Evolutionary conservation across 129 eudicot genomes (phyloP).

Genomic region (Silybum marianum): DNA sequence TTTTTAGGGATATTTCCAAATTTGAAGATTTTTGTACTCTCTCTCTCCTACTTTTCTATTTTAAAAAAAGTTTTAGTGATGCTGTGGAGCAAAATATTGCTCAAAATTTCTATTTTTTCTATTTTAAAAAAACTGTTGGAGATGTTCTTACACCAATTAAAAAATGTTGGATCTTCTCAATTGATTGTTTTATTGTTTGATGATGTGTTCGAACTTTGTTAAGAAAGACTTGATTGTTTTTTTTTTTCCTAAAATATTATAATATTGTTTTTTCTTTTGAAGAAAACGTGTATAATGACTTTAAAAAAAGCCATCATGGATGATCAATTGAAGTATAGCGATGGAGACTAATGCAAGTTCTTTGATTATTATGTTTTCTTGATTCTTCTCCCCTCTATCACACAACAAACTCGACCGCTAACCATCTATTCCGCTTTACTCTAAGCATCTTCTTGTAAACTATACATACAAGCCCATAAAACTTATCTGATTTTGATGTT

Average conservation of each 20-base stretch:
- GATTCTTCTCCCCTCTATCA: neutral
- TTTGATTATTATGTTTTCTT: neutral
- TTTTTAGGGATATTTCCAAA: no score
- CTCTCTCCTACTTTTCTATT: no score
- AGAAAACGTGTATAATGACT: neutral
- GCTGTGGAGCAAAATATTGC: no score
- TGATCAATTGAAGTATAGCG: neutral
- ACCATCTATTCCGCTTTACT: neutral
- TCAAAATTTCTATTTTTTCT: no score
- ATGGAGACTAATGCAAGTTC: neutral
- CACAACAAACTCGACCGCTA: neutral
- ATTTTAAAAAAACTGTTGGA: no score
- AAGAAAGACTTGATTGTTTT: no score
- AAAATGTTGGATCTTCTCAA: no score
- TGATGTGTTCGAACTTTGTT: no score
- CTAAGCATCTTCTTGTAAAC: neutral
- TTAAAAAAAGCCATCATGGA: neutral
- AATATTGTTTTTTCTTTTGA: neutral
- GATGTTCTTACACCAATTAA: no score
- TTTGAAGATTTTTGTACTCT: no score
- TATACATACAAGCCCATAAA: neutral
- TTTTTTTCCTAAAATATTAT: no score
- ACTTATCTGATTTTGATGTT: neutral
- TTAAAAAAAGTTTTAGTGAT: no score
- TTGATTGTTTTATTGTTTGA: neutral